Base-by-base conservation (phyloP, 208 protist species). In the Acanthamoeba lenticulata region DNA sequence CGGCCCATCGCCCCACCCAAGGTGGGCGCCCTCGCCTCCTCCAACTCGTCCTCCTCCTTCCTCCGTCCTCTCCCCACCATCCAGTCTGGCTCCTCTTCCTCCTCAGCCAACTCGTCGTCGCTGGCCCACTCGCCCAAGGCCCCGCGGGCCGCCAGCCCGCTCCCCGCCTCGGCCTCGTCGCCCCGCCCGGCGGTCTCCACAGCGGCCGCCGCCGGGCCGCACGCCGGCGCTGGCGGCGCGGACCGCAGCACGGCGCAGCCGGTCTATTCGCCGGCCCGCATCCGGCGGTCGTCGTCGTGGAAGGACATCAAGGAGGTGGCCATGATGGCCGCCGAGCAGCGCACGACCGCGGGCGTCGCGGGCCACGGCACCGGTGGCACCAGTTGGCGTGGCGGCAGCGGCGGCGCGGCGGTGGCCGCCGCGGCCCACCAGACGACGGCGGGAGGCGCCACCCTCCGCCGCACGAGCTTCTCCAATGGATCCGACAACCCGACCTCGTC, bases 281-380 rank as follows among this genome's bases (percentile, higher is more conserved):
- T 74, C 9, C 65, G 65, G 29, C 65, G 65, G 65, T 74, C 65
- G 65, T 74, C 65, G 65, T 74, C 65, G 32, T 74, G 65, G 65
- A 74, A 74, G 65, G 65, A 74, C 65, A 74, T 74, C 65, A 74
- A 74, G 34, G 65, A 74, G 34, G 65, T 74, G 65, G 65, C 65
- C 9, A 74, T 74, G 65, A 74, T 74, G 65, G 65, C 65, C 1
- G 52, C 52, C 52, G 32, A 74, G 65, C 65, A 74, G 65, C 27
- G 9, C 4, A 11, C n/a, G 5, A 24, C 32, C 17, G 65, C n/a
- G n/a, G 65, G 65, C 29, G 17, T 29, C 65, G 65, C n/a, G 1
- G 65, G 65, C 34, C 19, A 19, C 27, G 19, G 15, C 15, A 17
- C 5, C 29, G 65, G 32, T 2, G 5, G 11, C 2, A 21, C 15